Percentiles rank a stretch among this genome's conserved stretches.
Evolutionary conservation across 768 basidiomycete genomes (phyloP).

Genomic region (Kwoniella dejecticola): DNA sequence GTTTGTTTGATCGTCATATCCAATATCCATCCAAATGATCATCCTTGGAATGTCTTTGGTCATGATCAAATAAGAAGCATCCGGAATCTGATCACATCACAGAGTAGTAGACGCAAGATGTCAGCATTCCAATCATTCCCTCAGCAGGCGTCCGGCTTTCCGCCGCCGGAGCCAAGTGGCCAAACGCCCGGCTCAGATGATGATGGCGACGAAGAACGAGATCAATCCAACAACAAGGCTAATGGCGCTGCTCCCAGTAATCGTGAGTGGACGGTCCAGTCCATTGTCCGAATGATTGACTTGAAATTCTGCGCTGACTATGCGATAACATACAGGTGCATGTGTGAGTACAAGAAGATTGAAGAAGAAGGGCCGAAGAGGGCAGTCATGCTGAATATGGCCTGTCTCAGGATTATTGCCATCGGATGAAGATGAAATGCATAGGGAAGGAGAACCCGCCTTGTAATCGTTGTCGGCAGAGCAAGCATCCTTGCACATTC

Average conservation of each 20-base stretch:
- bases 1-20: too few species aligned
- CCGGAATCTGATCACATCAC: background rate
- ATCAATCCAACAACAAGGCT: background rate
- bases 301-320: too few species aligned
- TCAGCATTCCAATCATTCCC: slow-evolving; percentile 5
- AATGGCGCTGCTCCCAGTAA: slow-evolving; percentile 11
- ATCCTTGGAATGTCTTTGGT: too few species aligned
- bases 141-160: background rate
- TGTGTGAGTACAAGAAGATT: too few species aligned
- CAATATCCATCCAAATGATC: too few species aligned
- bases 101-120: background rate
- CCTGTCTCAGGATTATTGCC: slow-evolving; percentile 39
- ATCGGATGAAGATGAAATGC: slow-evolving; percentile 52
- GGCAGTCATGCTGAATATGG: too few species aligned
- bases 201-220: slow-evolving; percentile 13
- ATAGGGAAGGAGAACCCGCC: slow-evolving; percentile 49
- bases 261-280: slow-evolving; percentile 6
- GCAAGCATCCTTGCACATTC: slow-evolving; percentile 46
- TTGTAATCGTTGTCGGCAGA: slow-evolving; percentile 43
- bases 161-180: slow-evolving; percentile 9
- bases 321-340: too few species aligned
- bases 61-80: too few species aligned
- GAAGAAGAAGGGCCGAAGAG: too few species aligned
- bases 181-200: slow-evolving; percentile 17
- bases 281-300: too few species aligned